These are phyloP conservation scores for Aspergillus ochraceus DNA, from an alignment of 2,329 filamentous ascomycete genomes.

Conservation along the genomic window DNA sequence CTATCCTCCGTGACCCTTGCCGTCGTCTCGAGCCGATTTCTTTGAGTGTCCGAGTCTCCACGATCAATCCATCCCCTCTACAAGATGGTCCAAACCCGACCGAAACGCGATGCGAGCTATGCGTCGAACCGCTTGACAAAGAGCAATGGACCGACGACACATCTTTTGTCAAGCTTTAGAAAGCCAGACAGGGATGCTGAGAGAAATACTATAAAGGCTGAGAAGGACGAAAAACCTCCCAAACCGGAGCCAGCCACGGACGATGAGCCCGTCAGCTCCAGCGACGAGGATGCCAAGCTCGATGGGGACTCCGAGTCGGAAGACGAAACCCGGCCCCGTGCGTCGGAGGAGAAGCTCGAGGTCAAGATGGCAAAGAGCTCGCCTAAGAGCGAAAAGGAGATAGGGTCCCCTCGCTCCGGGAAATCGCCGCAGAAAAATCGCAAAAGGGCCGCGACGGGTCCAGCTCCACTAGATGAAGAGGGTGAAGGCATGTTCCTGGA, in stretches of 20 bases:
- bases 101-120: conserved; percentile 29
- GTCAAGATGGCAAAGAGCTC: conserved; percentile 21
- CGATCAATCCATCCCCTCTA: not conserved
- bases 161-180: conserved; percentile 29
- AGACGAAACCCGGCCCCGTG: conserved; percentile 1
- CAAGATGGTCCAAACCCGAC: conserved; percentile 18
- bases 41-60: not conserved
- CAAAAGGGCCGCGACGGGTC: conserved; percentile 14
- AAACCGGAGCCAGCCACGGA: conserved; percentile 30
- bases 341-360: conserved; percentile 18
- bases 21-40: not conserved
- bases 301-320: conserved; percentile 7
- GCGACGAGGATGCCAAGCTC: conserved; percentile 24
- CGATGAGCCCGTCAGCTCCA: conserved; percentile 37
- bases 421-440: conserved; percentile 8
- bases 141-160: conserved; percentile 10
- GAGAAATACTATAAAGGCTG: not conserved
- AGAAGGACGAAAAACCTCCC: not conserved
- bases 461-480: not conserved
- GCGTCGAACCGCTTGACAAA: conserved; percentile 25
- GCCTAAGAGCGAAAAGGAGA: not conserved
- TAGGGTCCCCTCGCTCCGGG: conserved; percentile 2
- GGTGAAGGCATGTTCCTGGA: conserved; percentile 9
- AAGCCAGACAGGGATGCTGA: not conserved
- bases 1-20: not conserved